These are phyloP conservation scores for Umbelopsis sp. DNA, from an alignment of 192 early-diverging fungal species.

Conservation along the genomic window DNA sequence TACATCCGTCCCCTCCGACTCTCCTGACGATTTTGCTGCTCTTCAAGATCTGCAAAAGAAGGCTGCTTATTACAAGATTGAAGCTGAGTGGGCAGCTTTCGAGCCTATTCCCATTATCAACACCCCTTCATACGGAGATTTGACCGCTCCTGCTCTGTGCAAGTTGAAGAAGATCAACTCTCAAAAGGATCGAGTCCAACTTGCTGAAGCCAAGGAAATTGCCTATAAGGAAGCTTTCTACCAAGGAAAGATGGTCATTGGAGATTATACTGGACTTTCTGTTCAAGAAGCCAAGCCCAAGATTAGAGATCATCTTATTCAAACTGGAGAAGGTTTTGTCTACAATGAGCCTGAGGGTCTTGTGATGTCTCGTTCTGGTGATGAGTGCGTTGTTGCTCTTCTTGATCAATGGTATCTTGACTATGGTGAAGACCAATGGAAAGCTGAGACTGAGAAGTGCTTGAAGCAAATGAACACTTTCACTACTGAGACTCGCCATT, in stretches of 20 bases:
- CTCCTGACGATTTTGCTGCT: constrained; percentile 94
- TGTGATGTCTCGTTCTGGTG: constrained; percentile 92
- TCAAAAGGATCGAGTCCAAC: constrained; percentile 93
- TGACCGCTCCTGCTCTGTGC: constrained; percentile 83
- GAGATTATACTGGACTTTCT: constrained; percentile 78
- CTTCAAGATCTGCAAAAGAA: constrained; percentile 95
- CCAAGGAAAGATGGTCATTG: constrained; percentile 83
- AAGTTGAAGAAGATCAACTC: constrained; percentile 93
- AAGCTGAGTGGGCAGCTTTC: constrained; percentile 86
- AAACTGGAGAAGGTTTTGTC: constrained; percentile 71
- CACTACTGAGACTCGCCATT: constrained; percentile 79
- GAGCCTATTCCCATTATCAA: constrained; percentile 86
- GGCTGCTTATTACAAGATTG: constrained; percentile 87
- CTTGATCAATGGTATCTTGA: constrained; percentile 99
- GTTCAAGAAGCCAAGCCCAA: constrained; percentile 91
- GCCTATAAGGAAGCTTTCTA: constrained; percentile 99
- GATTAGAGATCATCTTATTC: constrained; percentile 78
- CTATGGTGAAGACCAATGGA: constrained; percentile 93
- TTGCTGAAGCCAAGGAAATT: constrained; percentile 91
- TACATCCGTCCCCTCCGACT: constrained; percentile 98
- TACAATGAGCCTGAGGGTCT: constrained; percentile 96
- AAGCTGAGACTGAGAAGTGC: constrained; percentile 71
- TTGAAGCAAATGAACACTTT: constrained; percentile 82
- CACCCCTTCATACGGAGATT: constrained; percentile 84
- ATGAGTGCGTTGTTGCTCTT: constrained; percentile 96